Evolutionary conservation across 73 alveolate genomes (phyloP).

Genomic region (Breviolum minutum): DNA sequence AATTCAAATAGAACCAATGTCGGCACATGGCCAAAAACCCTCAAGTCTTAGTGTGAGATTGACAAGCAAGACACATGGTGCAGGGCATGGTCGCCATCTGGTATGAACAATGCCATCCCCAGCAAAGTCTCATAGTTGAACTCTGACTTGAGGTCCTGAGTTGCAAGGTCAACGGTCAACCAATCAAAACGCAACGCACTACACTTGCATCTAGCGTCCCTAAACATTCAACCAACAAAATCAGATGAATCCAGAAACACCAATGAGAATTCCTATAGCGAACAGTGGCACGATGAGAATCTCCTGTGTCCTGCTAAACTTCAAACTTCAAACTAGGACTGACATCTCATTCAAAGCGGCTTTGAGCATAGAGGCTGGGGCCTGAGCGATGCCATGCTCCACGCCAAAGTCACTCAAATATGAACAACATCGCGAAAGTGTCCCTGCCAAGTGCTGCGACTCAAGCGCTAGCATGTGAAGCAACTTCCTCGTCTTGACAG

Average conservation of each 20-base stretch:
- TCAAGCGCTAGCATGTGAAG: background rate
- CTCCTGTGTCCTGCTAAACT: too few species aligned
- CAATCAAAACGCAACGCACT: too few species aligned
- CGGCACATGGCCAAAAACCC: too few species aligned
- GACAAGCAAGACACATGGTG: background rate
- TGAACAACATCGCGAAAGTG: background rate
- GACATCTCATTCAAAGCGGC: background rate
- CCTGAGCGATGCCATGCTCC: background rate
- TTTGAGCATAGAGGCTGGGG: background rate
- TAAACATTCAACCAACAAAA: too few species aligned
- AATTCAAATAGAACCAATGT: too few species aligned
- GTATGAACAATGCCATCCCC: background rate
- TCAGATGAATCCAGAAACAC: too few species aligned
- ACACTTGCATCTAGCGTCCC: too few species aligned
- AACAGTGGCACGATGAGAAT: too few species aligned
- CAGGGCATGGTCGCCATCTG: background rate
- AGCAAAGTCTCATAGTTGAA: background rate
- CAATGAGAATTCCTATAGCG: too few species aligned
- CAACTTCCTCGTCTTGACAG: background rate
- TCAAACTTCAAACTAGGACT: too few species aligned
- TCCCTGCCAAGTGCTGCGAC: background rate
- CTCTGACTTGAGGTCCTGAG: background rate
- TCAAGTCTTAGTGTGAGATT: too few species aligned
- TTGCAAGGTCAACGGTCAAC: too few species aligned
- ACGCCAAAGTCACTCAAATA: background rate